Evolutionary conservation across 441 rosid genomes (phyloP).

Genomic region (Gossypium lobatum): DNA sequence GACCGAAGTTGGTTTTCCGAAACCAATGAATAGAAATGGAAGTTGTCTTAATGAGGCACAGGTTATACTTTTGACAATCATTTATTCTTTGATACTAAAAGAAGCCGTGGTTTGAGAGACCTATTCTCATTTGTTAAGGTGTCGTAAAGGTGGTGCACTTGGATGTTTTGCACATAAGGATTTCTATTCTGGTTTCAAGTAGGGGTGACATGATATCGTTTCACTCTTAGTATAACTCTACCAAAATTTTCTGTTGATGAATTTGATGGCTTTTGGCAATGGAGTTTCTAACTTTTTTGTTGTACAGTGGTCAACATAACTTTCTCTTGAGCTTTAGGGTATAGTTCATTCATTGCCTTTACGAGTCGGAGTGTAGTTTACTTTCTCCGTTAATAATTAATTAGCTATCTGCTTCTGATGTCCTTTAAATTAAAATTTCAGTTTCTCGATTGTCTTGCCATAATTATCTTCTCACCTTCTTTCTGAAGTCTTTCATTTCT

Average conservation of each 20-base stretch:
- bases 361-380: background rate
- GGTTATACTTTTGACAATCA: background rate
- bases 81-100: constrained; percentile 1
- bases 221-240: background rate
- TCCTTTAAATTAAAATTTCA: background rate
- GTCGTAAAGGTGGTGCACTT: constrained; percentile 5
- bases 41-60: constrained; percentile 5
- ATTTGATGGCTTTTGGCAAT: background rate
- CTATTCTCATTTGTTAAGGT: constrained; percentile 5
- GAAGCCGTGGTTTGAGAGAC: constrained; percentile 11
- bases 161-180: background rate
- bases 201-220: background rate
- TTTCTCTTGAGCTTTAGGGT: background rate
- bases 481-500: background rate
- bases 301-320: background rate
- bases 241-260: background rate
- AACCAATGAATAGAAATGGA: constrained; percentile 20
- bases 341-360: background rate
- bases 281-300: background rate
- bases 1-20: constrained; percentile 23
- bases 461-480: background rate
- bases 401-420: background rate
- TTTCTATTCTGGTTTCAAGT: background rate
- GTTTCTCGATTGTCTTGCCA: background rate
- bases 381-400: background rate